These are phyloP conservation scores for Xylaria sp. DNA, from an alignment of 2,329 filamentous ascomycete species.

Conservation along the genomic window DNA sequence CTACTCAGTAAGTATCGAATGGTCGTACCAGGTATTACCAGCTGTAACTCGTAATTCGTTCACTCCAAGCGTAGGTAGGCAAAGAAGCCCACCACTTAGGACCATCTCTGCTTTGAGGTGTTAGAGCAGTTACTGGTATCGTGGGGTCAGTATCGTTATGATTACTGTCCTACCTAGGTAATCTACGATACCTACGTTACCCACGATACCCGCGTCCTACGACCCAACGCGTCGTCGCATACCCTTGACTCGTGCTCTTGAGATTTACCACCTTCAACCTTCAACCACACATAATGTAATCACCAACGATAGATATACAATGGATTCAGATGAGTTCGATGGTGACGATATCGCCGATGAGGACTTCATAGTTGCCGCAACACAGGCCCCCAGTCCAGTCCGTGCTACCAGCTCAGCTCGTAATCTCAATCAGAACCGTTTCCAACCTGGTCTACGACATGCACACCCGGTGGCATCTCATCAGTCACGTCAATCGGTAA, in stretches of 20 bases:
- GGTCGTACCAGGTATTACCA: too few species aligned
- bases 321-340: conserved; percentile 72
- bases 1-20: too few species aligned
- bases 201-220: background rate
- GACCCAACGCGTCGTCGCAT: conserved; percentile 22
- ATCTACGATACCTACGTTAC: background rate
- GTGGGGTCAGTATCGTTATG: background rate
- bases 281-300: conserved; percentile 29
- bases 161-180: background rate
- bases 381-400: conserved; percentile 56
- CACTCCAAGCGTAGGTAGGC: too few species aligned
- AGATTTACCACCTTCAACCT: conserved; percentile 19
- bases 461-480: background rate
- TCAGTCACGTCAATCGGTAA: conserved; percentile 37
- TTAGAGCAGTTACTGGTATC: background rate
- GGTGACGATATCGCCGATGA: conserved; percentile 74
- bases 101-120: background rate
- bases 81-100: background rate
- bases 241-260: background rate
- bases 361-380: conserved; percentile 70
- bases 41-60: background rate
- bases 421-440: conserved; percentile 40
- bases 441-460: conserved; percentile 38
- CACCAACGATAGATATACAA: conserved; percentile 40
- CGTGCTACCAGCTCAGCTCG: conserved; percentile 33